Percentiles rank a stretch among this genome's conserved stretches.
These are phyloP conservation scores for Glomus cerebriforme DNA, from an alignment of 192 early-diverging fungal species.

Conservation along the genomic window DNA sequence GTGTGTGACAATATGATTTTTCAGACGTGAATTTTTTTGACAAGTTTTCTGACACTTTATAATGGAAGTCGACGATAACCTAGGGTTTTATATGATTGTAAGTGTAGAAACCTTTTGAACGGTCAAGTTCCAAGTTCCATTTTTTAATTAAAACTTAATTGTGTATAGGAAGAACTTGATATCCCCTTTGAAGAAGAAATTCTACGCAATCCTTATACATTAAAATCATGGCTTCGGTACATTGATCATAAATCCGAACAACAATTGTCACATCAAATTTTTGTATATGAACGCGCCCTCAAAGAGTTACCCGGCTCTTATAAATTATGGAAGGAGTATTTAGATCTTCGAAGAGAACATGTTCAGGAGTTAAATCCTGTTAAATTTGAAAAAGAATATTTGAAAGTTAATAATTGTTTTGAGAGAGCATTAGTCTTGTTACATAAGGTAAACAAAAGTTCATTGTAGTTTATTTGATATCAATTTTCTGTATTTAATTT, in stretches of 20 bases:
- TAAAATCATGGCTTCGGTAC: conserved; percentile 88
- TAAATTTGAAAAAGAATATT: conserved; percentile 61
- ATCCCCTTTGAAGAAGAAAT: conserved; percentile 74
- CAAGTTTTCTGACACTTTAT: too few species aligned
- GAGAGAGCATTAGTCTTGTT: conserved; percentile 86
- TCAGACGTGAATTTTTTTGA: too few species aligned
- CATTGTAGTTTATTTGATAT: not conserved
- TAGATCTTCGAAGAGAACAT: conserved; percentile 63
- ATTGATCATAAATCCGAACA: conserved; percentile 78
- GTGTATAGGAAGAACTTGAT: conserved; percentile 55
- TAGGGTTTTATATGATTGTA: conserved; percentile 9
- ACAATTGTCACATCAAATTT: conserved; percentile 48
- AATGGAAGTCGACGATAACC: not conserved
- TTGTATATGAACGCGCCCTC: conserved; percentile 89
- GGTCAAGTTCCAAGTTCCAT: not conserved
- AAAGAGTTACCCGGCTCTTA: conserved; percentile 89
- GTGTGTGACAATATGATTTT: too few species aligned
- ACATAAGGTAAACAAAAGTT: conserved; percentile 67
- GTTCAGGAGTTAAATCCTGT: conserved; percentile 56
- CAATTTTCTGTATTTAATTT: conserved; percentile 1
- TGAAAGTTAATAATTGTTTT: conserved; percentile 73
- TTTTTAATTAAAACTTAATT: not conserved
- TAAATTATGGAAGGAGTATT: conserved; percentile 92
- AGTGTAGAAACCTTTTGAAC: not conserved
- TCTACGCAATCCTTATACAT: conserved; percentile 61